Evolutionary conservation across 331 rosid species (phyloP).

Genomic region (Cydonia oblonga): DNA sequence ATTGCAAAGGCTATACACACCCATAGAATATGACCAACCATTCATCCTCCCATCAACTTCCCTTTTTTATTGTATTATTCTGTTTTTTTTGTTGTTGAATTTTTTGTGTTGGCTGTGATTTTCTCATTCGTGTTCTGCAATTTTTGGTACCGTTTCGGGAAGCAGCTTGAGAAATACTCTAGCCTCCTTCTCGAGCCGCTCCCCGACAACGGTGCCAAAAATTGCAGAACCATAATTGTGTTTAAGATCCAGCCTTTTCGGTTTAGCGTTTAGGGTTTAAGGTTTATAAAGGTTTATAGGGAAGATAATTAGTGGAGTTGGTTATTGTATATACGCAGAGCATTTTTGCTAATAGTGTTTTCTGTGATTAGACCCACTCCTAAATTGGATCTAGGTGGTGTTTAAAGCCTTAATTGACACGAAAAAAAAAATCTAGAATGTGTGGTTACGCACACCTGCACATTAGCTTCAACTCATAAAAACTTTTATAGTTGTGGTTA

Average conservation of each 20-base stretch:
- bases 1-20: constrained; percentile 75
- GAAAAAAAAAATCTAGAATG: not conserved
- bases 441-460: constrained; percentile 60
- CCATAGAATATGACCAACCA: constrained; percentile 96
- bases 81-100: accelerated
- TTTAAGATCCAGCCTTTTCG: not conserved
- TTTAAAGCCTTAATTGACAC: constrained; percentile 46
- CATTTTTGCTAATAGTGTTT: too few relatives aligned
- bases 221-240: not conserved
- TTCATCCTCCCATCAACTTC: too few relatives aligned
- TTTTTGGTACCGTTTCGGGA: not conserved
- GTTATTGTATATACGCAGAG: too few relatives aligned
- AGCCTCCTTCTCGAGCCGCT: not conserved
- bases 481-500: too few relatives aligned
- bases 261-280: not conserved
- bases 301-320: not conserved
- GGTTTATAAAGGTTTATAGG: too few relatives aligned
- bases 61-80: too few relatives aligned
- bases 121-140: not conserved
- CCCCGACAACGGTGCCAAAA: not conserved
- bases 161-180: not conserved
- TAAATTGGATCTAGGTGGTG: not conserved
- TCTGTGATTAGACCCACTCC: too few relatives aligned
- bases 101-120: not conserved
- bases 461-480: not conserved